Evolutionary conservation across 129 eudicot species (phyloP), one percentile per base, ranked within the genome.

Genomic region (Lactuca saligna): DNA sequence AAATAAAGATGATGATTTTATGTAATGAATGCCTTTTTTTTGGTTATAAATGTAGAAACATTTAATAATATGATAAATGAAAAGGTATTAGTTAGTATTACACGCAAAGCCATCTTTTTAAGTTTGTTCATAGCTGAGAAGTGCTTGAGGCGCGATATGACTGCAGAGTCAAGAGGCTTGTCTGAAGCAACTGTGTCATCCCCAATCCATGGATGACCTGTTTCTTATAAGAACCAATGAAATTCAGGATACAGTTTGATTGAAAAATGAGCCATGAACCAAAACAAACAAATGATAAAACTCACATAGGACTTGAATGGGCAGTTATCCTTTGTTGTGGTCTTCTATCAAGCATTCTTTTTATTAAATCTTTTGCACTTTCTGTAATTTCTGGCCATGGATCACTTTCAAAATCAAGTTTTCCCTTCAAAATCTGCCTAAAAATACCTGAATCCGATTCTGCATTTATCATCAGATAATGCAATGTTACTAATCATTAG

Each of bases 161-260:
- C 83, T 8, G 86, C 89, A n/a, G 89, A 71, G 61, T 78, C 89
- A 41, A 84, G 68, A 74, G 89, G 89, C 63, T 75, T 81, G 71
- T 84, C 89, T 6, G 89, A 86, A 60, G 89, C 89, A 66, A 81
- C 77, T 35, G 69, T 73, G 70, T 81, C 89, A 34, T 84, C 89
- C 60, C 75, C 81, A 48, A 84, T 81, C 89, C 89, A 84, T 49
- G 89, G 86, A 70, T 84, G 89, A 74, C 86, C 89, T 84, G 77
- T 70, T 61, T 11, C 3, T 42, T 42, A 42, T 1, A 42, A 42
- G 2, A 42, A 8, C 12, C 9, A 42, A 42, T 0, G 0, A 8
- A 42, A 42, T 6, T 6, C 5, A 35, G 6, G 6, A 4, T 35
- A 35, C 38, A 4, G 0, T 35, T 35, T 6, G 5, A 35, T 35